A percentile compares a stretch with the other conserved stretches of the same genome.
These are phyloP conservation scores for Naumovozyma baii DNA, from an alignment of 805 yeast species.

Conservation along the genomic window DNA sequence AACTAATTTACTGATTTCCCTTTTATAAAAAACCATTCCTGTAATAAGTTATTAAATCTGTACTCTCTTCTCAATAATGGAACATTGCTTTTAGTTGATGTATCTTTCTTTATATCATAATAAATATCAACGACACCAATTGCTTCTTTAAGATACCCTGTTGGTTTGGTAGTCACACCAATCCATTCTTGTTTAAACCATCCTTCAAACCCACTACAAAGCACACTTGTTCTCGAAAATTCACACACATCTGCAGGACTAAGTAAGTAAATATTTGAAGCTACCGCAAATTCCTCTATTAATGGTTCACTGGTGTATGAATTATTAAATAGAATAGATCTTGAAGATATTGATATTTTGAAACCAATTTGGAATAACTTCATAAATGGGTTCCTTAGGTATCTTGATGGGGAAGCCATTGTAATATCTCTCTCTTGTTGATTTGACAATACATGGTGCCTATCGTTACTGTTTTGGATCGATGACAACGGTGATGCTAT, in stretches of 20 bases:
- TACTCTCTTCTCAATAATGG: conserved; percentile 19
- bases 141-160: conserved; percentile 6
- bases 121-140: conserved; percentile 17
- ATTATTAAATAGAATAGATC: conserved; percentile 20
- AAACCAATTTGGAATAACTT: conserved; percentile 20
- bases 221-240: conserved; percentile 20
- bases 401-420: conserved; percentile 2
- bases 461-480: conserved; percentile 9
- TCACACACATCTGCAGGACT: conserved; percentile 25
- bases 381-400: conserved; percentile 21
- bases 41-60: conserved; percentile 14
- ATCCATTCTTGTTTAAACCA: conserved; percentile 24
- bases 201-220: conserved; percentile 21
- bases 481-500: conserved; percentile 23
- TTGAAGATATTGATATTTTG: conserved; percentile 16
- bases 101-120: conserved; percentile 18
- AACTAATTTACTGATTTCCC: too few species aligned
- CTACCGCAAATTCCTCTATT: conserved; percentile 26
- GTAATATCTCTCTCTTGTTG: conserved; percentile 1
- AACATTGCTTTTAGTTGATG: conserved; percentile 22
- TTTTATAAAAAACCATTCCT: conserved; percentile 19
- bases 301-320: conserved; percentile 24
- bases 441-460: not conserved
- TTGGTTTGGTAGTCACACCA: conserved; percentile 11
- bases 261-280: conserved; percentile 22